A percentile compares a stretch with the other conserved stretches of the same genome.
phyloP scores from a whole-genome alignment of 2,329 filamentous ascomycete genomes.

The Myriangium duriaei region DNA sequence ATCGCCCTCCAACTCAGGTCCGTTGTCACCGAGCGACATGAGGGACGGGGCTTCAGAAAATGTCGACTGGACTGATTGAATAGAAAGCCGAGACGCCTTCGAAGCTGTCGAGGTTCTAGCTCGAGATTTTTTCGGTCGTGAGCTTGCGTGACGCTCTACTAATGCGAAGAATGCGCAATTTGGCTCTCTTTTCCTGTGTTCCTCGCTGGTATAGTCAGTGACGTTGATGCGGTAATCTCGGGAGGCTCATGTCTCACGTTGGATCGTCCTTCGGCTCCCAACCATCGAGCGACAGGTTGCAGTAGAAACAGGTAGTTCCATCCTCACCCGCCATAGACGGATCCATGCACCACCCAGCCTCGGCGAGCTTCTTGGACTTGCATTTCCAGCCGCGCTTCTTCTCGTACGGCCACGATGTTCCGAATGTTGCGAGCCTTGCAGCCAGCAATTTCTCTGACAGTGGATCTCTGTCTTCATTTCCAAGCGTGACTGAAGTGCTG shows the following conservation, averaged over 20 bases:
- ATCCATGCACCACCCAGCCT: constrained; percentile 89
- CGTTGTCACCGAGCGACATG: constrained; percentile 33
- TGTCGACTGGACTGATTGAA: constrained; percentile 34
- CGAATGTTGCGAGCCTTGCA: constrained; percentile 74
- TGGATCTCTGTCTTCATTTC: constrained; percentile 56
- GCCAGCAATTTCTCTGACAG: constrained; percentile 56
- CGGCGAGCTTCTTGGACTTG: constrained; percentile 80
- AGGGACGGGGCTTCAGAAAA: constrained; percentile 30
- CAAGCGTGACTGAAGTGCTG: constrained; percentile 39
- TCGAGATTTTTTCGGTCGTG: constrained; percentile 47
- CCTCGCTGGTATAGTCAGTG: constrained; percentile 46
- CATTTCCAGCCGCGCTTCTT: constrained; percentile 78
- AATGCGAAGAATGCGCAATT: constrained; percentile 75
- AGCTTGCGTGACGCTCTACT: constrained; percentile 37
- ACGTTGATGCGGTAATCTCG: background rate
- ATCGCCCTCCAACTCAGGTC: constrained; percentile 33
- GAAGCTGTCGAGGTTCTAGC: constrained; percentile 39
- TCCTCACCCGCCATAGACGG: constrained; percentile 74
- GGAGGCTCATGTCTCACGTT: constrained; percentile 55
- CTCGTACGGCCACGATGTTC: constrained; percentile 79
- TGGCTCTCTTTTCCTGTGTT: constrained; percentile 69
- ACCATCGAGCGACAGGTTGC: constrained; percentile 75
- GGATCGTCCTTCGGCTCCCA: constrained; percentile 93
- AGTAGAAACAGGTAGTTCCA: constrained; percentile 84
- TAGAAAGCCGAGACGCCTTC: constrained; percentile 54